A percentile compares a stretch with the other conserved stretches of the same genome.
phyloP scores from a whole-genome alignment of 2,329 filamentous ascomycete species.

The Pseudogymnoascus sp. region DNA sequence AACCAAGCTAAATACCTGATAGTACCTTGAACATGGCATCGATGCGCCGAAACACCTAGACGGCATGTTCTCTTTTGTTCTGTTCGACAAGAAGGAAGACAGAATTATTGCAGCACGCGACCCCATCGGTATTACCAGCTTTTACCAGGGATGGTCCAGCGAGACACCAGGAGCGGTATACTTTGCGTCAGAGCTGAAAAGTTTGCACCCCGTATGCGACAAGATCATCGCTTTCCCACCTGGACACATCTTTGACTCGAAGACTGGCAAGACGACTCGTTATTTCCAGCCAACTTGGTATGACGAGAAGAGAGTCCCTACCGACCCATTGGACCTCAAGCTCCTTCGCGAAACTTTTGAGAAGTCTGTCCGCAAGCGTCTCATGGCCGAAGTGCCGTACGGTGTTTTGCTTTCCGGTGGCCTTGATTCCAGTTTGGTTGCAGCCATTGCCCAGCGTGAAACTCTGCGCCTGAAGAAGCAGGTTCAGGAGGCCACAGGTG shows the following conservation, averaged over 20 bases:
- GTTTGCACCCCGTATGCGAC: conserved; percentile 86
- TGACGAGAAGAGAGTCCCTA: conserved; percentile 71
- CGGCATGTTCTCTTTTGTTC: conserved; percentile 99
- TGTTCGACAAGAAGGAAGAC: conserved; percentile 93
- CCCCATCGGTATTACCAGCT: conserved; percentile 92
- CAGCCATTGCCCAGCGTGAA: conserved; percentile 90
- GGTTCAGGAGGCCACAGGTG: conserved; percentile 44
- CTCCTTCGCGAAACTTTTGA: conserved; percentile 74
- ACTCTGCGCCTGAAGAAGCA: conserved; percentile 65
- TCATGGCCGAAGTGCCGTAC: conserved; percentile 98
- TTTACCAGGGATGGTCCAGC: conserved; percentile 91
- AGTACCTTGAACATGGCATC: conserved; percentile 89
- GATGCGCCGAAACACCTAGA: conserved; percentile 91
- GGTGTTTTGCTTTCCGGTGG: conserved; percentile 93
- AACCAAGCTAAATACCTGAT: conserved; percentile 13
- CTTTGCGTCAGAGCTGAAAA: conserved; percentile 97
- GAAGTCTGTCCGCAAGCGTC: conserved; percentile 84
- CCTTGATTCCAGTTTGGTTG: conserved; percentile 90
- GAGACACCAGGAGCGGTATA: conserved; percentile 76
- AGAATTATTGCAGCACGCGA: conserved; percentile 89
- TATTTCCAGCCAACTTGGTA: conserved; percentile 94
- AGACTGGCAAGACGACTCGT: conserved; percentile 72
- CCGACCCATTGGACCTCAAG: conserved; percentile 76
- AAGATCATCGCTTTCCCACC: conserved; percentile 91
- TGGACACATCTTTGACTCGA: conserved; percentile 92